Percentiles rank a stretch among this genome's conserved stretches.
Evolutionary conservation across 1,139 yeast genomes (phyloP).

Genomic region (Yamadazyma oceani): DNA sequence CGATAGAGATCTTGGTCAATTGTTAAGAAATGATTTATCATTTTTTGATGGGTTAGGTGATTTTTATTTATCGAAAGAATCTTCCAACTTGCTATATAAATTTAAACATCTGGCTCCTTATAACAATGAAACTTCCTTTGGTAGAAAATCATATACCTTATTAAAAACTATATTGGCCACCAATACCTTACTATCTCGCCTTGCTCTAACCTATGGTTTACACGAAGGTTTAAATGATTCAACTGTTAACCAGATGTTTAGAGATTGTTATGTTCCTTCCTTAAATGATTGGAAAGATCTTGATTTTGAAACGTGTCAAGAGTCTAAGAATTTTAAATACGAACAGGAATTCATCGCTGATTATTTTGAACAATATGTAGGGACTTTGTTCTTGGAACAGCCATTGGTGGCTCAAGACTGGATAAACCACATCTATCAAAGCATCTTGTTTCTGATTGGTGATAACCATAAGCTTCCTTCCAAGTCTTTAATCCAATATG

Average conservation of each 20-base stretch:
- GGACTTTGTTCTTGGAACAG: slow-evolving; percentile 42
- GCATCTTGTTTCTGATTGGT: slow-evolving; percentile 30
- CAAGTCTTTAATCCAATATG: slow-evolving; percentile 16
- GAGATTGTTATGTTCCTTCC: slow-evolving; percentile 25
- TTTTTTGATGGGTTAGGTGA: slow-evolving; percentile 48
- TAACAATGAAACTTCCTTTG: slow-evolving; percentile 14
- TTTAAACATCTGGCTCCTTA: slow-evolving; percentile 24
- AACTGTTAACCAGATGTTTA: slow-evolving; percentile 20
- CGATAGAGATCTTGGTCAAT: slow-evolving; percentile 21
- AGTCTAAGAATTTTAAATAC: slow-evolving; percentile 24
- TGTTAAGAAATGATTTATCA: slow-evolving; percentile 39
- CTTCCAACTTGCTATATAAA: slow-evolving; percentile 36
- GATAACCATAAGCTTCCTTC: slow-evolving; percentile 18
- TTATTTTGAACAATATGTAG: slow-evolving; percentile 46
- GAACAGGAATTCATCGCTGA: slow-evolving; percentile 49
- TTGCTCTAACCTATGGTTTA: slow-evolving; percentile 38
- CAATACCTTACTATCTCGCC: slow-evolving; percentile 39
- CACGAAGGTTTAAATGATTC: slow-evolving; percentile 37
- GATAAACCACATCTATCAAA: slow-evolving; percentile 33
- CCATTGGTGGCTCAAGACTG: slow-evolving; percentile 39
- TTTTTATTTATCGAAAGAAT: slow-evolving; percentile 40
- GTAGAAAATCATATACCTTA: slow-evolving; percentile 26
- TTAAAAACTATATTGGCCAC: slow-evolving; percentile 40
- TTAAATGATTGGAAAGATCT: slow-evolving; percentile 20
- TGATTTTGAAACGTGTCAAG: slow-evolving; percentile 18